Evolutionary conservation across 2,329 filamentous ascomycete species (phyloP).

Genomic region (Aspergillus chevalieri): DNA sequence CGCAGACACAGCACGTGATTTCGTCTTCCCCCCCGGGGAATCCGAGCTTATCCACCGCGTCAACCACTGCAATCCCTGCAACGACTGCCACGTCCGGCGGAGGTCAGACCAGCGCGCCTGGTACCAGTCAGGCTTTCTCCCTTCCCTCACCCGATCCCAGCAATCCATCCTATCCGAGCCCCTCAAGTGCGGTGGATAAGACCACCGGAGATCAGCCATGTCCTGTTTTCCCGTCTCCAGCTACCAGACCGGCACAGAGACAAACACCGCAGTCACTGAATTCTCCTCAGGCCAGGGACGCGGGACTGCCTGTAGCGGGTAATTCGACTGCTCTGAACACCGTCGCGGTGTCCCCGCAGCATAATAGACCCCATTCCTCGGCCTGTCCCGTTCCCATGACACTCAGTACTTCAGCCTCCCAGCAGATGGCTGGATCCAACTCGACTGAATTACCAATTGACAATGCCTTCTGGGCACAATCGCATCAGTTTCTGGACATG

Average conservation of each 20-base stretch:
- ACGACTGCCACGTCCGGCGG: not conserved
- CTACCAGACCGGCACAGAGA: conserved; percentile 51
- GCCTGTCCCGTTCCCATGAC: not conserved
- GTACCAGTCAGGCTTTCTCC: conserved; percentile 7
- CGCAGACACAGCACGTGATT: not conserved
- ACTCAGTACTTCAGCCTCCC: not conserved
- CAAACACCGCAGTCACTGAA: conserved; percentile 6
- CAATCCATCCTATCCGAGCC: conserved; percentile 21
- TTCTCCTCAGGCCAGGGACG: not conserved
- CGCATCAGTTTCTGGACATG: conserved; percentile 9
- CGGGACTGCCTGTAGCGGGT: not conserved
- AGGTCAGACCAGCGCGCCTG: not conserved
- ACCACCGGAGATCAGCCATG: conserved; percentile 4
- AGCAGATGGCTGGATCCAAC: not conserved
- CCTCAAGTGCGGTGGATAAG: conserved; percentile 12
- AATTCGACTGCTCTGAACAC: not conserved
- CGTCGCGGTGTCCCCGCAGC: not conserved
- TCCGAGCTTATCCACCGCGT: not conserved
- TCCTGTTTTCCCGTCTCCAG: conserved; percentile 52
- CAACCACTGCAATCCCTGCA: not conserved
- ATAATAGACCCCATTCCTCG: not conserved
- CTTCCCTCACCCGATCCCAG: conserved; percentile 27
- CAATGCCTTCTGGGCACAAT: conserved; percentile 6
- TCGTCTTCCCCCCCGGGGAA: not conserved
- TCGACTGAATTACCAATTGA: not conserved